phyloP scores from a whole-genome alignment of 768 basidiomycete species.

The Dioszegia hungarica region DNA sequence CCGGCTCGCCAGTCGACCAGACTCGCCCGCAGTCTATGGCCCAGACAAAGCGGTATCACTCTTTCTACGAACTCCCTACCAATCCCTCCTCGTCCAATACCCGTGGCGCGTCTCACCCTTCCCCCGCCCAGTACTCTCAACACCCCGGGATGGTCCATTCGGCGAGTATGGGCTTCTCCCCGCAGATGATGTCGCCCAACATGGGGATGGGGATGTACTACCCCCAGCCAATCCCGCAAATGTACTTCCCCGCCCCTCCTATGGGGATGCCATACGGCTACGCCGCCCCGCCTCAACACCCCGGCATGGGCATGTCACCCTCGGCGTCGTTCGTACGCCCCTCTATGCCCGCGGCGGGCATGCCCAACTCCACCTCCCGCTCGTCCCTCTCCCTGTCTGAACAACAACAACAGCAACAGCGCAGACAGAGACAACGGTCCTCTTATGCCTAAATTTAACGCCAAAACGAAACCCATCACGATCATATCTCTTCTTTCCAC shows the following conservation, averaged over 20 bases:
- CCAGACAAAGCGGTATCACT: constrained; percentile 12
- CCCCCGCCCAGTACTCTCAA: neutral
- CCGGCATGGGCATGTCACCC: neutral
- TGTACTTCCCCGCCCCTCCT: neutral
- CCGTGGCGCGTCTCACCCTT: neutral
- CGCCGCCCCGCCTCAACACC: no score
- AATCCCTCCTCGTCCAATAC: neutral
- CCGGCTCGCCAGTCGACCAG: neutral
- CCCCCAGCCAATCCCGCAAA: neutral
- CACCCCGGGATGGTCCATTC: constrained; percentile 7
- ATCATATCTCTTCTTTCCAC: no score
- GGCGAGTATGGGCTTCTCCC: neutral
- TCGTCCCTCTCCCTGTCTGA: constrained; percentile 1
- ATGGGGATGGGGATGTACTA: neutral
- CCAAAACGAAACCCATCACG: no score
- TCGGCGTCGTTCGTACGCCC: no score
- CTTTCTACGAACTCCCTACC: constrained; percentile 22
- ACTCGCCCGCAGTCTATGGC: neutral
- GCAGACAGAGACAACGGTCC: neutral
- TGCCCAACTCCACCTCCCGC: neutral
- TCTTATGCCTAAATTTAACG: constrained; percentile 7
- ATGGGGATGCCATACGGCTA: neutral
- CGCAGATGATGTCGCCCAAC: neutral
- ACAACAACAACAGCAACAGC: no score
- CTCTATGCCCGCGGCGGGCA: neutral